These are phyloP conservation scores for Actinomortierella wolfii DNA, from an alignment of 371 early-diverging fungal species.

Conservation along the genomic window DNA sequence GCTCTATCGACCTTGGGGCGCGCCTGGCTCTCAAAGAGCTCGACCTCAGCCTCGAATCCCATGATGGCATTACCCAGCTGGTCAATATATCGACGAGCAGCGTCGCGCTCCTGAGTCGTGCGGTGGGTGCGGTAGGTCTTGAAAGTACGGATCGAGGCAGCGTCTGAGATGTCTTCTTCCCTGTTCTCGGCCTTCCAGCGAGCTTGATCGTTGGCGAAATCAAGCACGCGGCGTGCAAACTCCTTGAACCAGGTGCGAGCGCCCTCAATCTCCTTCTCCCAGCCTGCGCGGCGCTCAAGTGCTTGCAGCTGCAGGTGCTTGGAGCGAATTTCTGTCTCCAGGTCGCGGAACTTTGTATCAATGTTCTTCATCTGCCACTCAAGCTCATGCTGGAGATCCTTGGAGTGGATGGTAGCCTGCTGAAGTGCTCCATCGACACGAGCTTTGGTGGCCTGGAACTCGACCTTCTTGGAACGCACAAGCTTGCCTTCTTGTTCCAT, in stretches of 20 bases:
- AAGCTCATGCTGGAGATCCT: conserved; percentile 16
- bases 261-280: conserved; percentile 22
- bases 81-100: conserved; percentile 31
- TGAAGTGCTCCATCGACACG: conserved; percentile 8
- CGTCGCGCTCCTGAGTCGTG: conserved; percentile 14
- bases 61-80: conserved; percentile 13
- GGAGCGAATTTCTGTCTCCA: conserved; percentile 20
- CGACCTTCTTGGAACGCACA: conserved; percentile 19
- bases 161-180: conserved; percentile 20
- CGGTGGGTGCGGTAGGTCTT: conserved; percentile 2
- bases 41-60: conserved; percentile 19
- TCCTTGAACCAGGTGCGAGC: conserved; percentile 22
- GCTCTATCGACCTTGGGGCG: conserved; percentile 17
- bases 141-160: conserved; percentile 26
- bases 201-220: conserved; percentile 16
- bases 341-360: conserved; percentile 16
- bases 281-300: conserved; percentile 19
- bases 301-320: conserved; percentile 17
- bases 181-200: conserved; percentile 18
- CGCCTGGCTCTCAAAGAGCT: conserved; percentile 15
- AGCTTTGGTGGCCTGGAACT: conserved; percentile 11
- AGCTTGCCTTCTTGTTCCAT: conserved; percentile 10
- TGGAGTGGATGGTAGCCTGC: conserved; percentile 25
- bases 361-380: conserved; percentile 22
- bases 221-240: conserved; percentile 5